Base-by-base conservation (phyloP, 352 stramenopile genomes). In the Globisporangium acanthophoron region DNA sequence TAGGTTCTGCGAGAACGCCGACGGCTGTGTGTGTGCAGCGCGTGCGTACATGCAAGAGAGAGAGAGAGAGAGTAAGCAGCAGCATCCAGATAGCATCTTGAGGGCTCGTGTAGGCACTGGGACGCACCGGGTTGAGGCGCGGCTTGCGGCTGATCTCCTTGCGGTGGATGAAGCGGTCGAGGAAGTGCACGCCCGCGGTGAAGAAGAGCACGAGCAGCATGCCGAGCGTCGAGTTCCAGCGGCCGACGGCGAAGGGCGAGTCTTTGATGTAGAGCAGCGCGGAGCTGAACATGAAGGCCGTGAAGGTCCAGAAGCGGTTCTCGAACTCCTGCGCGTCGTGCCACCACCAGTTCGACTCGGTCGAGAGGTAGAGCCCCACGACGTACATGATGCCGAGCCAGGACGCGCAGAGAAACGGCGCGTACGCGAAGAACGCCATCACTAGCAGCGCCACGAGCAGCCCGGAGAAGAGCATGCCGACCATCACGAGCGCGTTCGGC, bases 221-320 rank as follows among this genome's bases (percentile, higher is more conserved):
- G 33, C 80, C 83, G 8, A 96, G 62, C 40, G 76, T 78, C 11
- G 80, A 78, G 62, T 83, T 87, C 69, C 79, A 91, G 31, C 79
- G 70, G 1, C 83, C 82, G 37, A 96, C 78, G 4, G 83, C 76
- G 11, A 96, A 70, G 18, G 96, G 96, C 44, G 92, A 98, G 78
- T 98, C 96, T 58, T 92, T 81, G 45, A 96, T 92, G 65, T 97
- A 98, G n/a, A 98, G 74, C 45, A 96, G 66, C n/a, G 91, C 90
- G 1, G 82, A 87, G 49, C 85, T 96, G 51, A 98, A 92, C n/a
- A 98, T 61, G 54, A 97, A 89, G 12, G 90, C 91, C 37, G 96
- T 97, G 61, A 97, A 81, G 6, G 94, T 98, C 96, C 94, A 98
- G 69, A 98, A 98, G 61, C 94, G 83, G 79, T 98, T 98, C 72